Conservation (phyloP, 1,284 basidiomycete genomes). For the Cerrena zonata region DNA sequence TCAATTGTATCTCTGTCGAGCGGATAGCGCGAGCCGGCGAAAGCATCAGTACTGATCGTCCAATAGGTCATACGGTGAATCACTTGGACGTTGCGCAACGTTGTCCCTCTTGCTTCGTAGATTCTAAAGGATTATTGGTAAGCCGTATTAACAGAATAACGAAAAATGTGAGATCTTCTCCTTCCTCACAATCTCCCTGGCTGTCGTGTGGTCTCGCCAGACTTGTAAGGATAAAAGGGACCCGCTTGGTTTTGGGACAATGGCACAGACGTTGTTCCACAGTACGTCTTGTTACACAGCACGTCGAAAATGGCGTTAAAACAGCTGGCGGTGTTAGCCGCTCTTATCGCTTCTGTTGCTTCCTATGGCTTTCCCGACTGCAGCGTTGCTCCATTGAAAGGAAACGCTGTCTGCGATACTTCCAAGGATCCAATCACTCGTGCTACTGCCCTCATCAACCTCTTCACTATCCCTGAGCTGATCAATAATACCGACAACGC, state of each 20-base stretch:
- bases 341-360: background rate
- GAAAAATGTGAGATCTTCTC: background rate
- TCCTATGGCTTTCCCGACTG: slow-evolving; percentile 41
- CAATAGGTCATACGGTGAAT: background rate
- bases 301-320: background rate
- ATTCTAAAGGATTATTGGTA: background rate
- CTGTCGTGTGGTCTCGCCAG: no score
- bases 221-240: no score
- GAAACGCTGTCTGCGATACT: slow-evolving; percentile 45
- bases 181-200: background rate
- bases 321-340: background rate
- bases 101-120: background rate
- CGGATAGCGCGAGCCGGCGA: background rate
- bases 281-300: no score
- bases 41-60: background rate
- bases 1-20: background rate
- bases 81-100: background rate
- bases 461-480: slow-evolving; percentile 46
- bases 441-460: slow-evolving; percentile 40
- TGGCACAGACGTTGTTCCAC: no score
- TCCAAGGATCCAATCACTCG: slow-evolving; percentile 40
- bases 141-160: background rate
- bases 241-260: no score
- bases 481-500: slow-evolving; percentile 44
- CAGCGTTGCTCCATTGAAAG: slow-evolving; percentile 36